A percentile compares a stretch with the other conserved stretches of the same genome.
phyloP scores from a whole-genome alignment of 306 rosid genomes.

The Cucurbita argyrosperma region DNA sequence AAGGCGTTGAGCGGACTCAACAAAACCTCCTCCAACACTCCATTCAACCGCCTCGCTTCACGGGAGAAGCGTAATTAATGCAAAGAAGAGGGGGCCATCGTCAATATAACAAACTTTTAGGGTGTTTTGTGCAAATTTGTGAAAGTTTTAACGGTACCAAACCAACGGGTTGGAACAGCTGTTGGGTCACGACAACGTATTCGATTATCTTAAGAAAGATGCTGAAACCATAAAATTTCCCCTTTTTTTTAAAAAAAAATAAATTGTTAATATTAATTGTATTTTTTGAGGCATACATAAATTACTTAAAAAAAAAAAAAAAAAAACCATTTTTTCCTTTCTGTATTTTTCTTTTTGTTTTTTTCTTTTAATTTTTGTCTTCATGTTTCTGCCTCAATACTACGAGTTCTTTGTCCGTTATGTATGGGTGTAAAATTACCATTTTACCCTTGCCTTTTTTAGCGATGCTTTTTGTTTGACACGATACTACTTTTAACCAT shows the following conservation, averaged over 20 bases:
- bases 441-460: no score
- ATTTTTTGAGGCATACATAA: no score
- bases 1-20: not conserved
- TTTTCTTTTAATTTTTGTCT: no score
- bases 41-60: not conserved
- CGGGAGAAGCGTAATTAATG: not conserved
- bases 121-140: not conserved
- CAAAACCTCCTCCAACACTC: not conserved
- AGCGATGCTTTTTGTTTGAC: no score
- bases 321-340: no score
- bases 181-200: not conserved
- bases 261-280: no score
- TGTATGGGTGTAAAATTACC: no score
- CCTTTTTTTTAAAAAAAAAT: not conserved
- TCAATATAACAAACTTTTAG: not conserved
- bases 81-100: not conserved
- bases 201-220: not conserved
- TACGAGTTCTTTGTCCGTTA: no score
- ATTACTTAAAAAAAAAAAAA: no score
- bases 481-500: no score
- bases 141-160: not conserved
- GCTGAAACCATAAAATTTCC: not conserved
- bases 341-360: no score
- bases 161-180: not conserved
- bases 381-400: no score